Evolutionary conservation across 257 asterid species (phyloP).

Genomic region (Solanum piurae): DNA sequence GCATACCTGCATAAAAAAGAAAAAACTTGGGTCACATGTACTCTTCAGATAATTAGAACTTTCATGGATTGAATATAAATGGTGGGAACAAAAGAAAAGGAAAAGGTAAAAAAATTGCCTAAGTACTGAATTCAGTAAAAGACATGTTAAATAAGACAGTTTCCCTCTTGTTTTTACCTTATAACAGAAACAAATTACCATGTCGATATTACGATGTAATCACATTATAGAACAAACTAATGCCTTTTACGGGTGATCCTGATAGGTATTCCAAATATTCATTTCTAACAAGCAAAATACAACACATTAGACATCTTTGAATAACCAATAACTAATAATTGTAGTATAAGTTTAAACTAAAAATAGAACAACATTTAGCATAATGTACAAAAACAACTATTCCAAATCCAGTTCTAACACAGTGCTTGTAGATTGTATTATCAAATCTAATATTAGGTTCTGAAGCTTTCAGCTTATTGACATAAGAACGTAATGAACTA

Average conservation of each 20-base stretch:
- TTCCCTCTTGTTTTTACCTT: neutral
- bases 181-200: neutral
- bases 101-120: neutral
- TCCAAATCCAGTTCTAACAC: neutral
- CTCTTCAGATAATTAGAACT: neutral
- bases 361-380: neutral
- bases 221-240: neutral
- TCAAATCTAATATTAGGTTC: neutral
- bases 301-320: neutral
- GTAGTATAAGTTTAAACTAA: neutral
- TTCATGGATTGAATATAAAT: neutral
- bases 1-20: constrained; percentile 38
- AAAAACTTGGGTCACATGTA: neutral
- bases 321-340: neutral
- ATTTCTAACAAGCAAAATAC: neutral
- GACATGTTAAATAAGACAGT: neutral
- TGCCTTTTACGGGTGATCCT: neutral
- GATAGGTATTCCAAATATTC: neutral
- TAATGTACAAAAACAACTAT: neutral
- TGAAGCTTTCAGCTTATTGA: neutral
- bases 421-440: neutral
- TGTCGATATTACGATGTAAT: neutral
- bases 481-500: neutral
- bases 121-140: neutral
- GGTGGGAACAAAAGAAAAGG: neutral